Conservation (phyloP, 2,329 filamentous ascomycete species). For the Rutstroemia sp. region DNA sequence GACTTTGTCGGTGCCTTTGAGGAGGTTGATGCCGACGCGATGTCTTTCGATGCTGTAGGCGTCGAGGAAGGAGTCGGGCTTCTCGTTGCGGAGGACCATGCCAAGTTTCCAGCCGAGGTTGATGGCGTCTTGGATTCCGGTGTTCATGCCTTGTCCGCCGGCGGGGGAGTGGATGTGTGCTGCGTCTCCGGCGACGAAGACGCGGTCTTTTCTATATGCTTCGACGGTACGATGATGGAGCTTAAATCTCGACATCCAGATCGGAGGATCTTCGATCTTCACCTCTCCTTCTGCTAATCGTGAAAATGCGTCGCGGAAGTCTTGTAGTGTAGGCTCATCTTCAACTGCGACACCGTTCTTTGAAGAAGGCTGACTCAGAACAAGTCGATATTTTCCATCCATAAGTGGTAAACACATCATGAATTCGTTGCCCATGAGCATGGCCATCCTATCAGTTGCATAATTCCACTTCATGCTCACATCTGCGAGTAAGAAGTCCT, state of each 20-base stretch:
- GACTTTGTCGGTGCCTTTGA: conserved; percentile 35
- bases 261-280: conserved; percentile 22
- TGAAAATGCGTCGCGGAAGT: conserved; percentile 29
- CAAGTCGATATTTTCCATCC: conserved; percentile 24
- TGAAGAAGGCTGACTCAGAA: conserved; percentile 17
- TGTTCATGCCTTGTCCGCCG: conserved; percentile 34
- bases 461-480: conserved; percentile 26
- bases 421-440: conserved; percentile 31
- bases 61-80: conserved; percentile 35
- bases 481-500: conserved; percentile 39
- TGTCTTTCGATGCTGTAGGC: conserved; percentile 42
- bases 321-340: conserved; percentile 24
- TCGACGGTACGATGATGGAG: conserved; percentile 37
- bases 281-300: conserved; percentile 24
- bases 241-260: conserved; percentile 39
- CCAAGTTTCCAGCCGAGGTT: conserved; percentile 33
- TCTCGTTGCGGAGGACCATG: conserved; percentile 24
- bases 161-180: conserved; percentile 32
- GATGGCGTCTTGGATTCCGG: conserved; percentile 30
- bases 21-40: conserved; percentile 37
- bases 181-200: conserved; percentile 31
- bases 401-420: conserved; percentile 32
- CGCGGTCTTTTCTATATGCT: conserved; percentile 36
- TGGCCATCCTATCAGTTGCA: conserved; percentile 4
- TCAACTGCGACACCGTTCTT: conserved; percentile 8